These are phyloP conservation scores for Grammothele lineata DNA, from an alignment of 768 basidiomycete species.

Conservation along the genomic window DNA sequence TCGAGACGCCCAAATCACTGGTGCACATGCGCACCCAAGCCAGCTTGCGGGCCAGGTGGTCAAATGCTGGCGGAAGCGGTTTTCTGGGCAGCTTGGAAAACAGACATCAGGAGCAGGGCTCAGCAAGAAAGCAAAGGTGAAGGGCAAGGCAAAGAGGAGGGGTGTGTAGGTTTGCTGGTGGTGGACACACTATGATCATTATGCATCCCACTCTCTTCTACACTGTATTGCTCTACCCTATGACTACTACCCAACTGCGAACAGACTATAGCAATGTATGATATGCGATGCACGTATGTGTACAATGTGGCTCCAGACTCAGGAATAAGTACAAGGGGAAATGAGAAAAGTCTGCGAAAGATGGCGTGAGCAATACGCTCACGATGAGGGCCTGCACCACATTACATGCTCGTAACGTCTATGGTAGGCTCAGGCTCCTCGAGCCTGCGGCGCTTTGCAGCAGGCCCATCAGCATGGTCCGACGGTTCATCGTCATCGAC, in stretches of 20 bases:
- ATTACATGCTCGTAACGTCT: constrained; percentile 8
- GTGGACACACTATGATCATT: too few species aligned
- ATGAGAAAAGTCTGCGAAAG: neutral
- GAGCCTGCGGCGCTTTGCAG: constrained; percentile 48
- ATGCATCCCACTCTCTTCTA: too few species aligned
- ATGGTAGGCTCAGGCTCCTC: constrained; percentile 15
- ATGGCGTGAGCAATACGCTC: neutral
- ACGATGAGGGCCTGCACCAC: neutral
- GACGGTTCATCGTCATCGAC: constrained; percentile 48
- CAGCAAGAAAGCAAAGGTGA: neutral
- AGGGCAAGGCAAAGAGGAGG: too few species aligned
- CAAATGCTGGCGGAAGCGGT: too few species aligned
- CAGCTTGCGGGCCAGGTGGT: too few species aligned
- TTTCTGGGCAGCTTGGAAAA: too few species aligned
- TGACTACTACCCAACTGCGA: too few species aligned
- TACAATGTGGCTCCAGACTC: constrained; percentile 2
- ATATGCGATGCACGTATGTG: constrained; percentile 3
- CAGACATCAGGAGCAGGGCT: neutral
- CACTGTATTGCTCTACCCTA: too few species aligned
- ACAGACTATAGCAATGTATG: constrained; percentile 11
- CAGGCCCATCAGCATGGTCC: constrained; percentile 43
- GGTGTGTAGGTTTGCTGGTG: too few species aligned
- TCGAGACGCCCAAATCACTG: too few species aligned
- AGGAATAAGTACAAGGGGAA: neutral
- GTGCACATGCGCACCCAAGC: too few species aligned